Conservation (phyloP, 2,329 filamentous ascomycete genomes). For the Sporothrix dimorphospora region DNA sequence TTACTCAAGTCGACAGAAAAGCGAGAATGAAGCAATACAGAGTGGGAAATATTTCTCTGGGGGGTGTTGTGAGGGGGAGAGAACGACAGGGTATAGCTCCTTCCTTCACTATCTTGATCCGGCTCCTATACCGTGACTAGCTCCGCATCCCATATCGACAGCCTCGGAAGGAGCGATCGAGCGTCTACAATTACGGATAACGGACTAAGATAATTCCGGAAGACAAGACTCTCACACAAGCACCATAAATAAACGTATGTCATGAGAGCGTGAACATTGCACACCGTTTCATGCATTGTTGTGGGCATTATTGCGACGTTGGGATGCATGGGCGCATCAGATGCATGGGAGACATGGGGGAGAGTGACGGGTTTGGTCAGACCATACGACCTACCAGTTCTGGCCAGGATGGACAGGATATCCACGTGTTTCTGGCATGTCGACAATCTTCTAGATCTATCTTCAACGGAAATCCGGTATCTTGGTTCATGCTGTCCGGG, state of each 20-base stretch:
- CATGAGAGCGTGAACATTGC: no score
- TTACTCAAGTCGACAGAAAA: no score
- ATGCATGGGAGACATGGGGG: background rate
- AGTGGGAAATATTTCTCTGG: no score
- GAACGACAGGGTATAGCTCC: background rate
- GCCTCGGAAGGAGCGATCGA: background rate
- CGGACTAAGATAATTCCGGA: background rate
- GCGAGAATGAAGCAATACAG: no score
- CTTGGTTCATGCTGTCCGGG: background rate
- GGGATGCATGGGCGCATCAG: background rate
- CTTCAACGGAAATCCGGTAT: background rate
- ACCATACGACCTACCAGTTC: background rate
- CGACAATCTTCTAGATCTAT: background rate
- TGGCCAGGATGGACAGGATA: background rate
- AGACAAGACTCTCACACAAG: background rate
- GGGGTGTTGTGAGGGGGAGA: background rate
- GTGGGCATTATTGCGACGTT: background rate
- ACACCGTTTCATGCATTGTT: no score
- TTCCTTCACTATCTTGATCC: background rate
- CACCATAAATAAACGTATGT: background rate
- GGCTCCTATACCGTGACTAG: background rate
- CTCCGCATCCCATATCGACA: background rate
- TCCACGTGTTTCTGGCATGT: background rate
- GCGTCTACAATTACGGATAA: background rate
- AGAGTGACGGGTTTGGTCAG: background rate